Evolutionary conservation across 192 early-diverging fungal species (phyloP).

Genomic region (Entomortierella beljakovae): DNA sequence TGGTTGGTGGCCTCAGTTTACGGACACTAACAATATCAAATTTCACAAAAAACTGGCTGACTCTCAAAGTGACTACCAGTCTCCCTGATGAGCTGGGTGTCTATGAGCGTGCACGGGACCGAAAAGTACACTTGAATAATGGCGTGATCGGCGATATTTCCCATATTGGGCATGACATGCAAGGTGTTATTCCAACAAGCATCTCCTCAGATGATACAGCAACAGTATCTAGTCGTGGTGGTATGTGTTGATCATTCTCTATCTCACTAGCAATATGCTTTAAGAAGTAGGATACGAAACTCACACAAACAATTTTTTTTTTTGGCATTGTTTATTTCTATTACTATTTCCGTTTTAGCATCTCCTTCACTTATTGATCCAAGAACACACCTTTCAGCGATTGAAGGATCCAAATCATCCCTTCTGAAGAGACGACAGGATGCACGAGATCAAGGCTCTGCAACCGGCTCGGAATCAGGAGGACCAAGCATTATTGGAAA

Average conservation of each 20-base stretch:
- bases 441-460: conserved; percentile 27
- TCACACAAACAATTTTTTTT: neutral
- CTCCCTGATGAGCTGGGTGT: conserved; percentile 52
- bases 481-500: conserved; percentile 25
- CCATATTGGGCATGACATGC: neutral
- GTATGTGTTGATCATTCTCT: neutral
- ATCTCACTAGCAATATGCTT: neutral
- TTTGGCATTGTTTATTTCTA: too few relatives aligned
- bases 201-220: neutral
- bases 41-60: conserved; percentile 69
- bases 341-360: neutral
- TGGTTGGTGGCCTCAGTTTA: conserved; percentile 83
- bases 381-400: neutral
- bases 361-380: conserved; percentile 4
- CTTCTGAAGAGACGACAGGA: conserved; percentile 37
- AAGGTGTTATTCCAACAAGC: neutral
- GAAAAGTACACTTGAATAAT: conserved; percentile 27
- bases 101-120: conserved; percentile 50
- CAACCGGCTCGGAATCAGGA: conserved; percentile 32
- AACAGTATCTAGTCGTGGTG: conserved; percentile 18
- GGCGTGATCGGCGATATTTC: conserved; percentile 5
- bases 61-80: conserved; percentile 60
- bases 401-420: conserved; percentile 14
- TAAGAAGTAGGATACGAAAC: neutral
- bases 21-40: conserved; percentile 89